Evolutionary conservation across 306 rosid genomes (phyloP).

Genomic region (Trifolium pratense): DNA sequence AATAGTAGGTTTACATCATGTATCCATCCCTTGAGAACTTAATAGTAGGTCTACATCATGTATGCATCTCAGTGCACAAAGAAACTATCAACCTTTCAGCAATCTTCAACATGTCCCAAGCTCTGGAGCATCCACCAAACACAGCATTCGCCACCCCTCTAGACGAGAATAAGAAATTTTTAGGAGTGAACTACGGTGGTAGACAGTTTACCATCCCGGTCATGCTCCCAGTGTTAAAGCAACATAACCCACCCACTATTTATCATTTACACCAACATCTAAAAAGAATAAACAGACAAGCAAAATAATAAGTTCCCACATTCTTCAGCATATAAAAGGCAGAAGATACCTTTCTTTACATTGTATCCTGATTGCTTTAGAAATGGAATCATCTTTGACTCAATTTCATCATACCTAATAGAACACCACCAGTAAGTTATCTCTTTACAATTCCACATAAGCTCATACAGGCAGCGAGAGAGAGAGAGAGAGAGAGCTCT

Average conservation of each 20-base stretch:
- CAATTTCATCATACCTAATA: conserved; percentile 91
- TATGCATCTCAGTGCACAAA: conserved; percentile 1
- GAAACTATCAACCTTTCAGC: conserved; percentile 17
- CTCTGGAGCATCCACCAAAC: conserved; percentile 30
- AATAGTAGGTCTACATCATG: too few species aligned
- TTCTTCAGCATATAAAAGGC: conserved; percentile 22
- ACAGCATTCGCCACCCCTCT: conserved; percentile 26
- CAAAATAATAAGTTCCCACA: conserved; percentile 13
- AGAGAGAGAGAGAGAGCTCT: neutral
- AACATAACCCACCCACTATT: conserved; percentile 10
- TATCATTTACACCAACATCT: conserved; percentile 29
- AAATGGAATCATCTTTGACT: conserved; percentile 90
- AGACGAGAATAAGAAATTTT: conserved; percentile 30
- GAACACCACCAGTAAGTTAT: conserved; percentile 32
- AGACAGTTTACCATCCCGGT: neutral
- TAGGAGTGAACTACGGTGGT: conserved; percentile 30
- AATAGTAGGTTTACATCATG: conserved; percentile 19
- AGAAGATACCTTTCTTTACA: conserved; percentile 80
- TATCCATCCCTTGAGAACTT: neutral
- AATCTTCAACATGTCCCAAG: conserved; percentile 22
- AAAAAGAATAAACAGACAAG: neutral
- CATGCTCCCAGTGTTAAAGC: conserved; percentile 3
- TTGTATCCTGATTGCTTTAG: conserved; percentile 87
- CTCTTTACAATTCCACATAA: neutral
- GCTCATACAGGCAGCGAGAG: too few species aligned